A percentile compares a stretch with the other conserved stretches of the same genome.
Conservation (phyloP, 345 rosid genomes). For the Lepidium aucheri region DNA sequence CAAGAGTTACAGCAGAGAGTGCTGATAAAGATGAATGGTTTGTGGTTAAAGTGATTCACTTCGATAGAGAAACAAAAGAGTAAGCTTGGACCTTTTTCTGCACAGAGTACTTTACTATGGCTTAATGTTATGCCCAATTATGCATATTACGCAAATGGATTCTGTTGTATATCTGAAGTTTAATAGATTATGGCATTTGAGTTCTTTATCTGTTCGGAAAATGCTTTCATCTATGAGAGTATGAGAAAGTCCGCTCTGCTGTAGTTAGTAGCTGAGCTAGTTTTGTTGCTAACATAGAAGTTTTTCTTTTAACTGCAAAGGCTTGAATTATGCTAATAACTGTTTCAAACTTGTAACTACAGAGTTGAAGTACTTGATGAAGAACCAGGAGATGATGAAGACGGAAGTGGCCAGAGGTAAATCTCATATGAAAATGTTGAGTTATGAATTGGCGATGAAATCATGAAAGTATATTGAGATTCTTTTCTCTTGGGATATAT, state of each 20-base stretch:
- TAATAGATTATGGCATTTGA: neutral
- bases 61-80: constrained; percentile 79
- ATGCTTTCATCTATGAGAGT: neutral
- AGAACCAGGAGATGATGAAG: constrained; percentile 94
- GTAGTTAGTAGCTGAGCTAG: neutral
- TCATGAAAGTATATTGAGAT: neutral
- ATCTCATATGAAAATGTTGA: neutral
- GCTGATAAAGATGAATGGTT: constrained; percentile 83
- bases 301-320: neutral
- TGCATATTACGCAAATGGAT: neutral
- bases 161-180: neutral
- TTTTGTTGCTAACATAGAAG: neutral
- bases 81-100: constrained; percentile 30
- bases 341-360: constrained; percentile 2
- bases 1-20: constrained; percentile 60
- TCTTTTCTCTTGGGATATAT: neutral
- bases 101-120: neutral
- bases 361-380: constrained; percentile 87
- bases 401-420: constrained; percentile 61
- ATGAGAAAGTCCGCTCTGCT: neutral
- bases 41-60: constrained; percentile 77
- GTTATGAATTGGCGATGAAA: neutral
- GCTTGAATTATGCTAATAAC: neutral
- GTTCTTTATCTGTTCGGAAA: neutral
- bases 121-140: neutral